Evolutionary conservation across 2,329 filamentous ascomycete genomes (phyloP), one percentile per base, ranked within the genome.

Genomic region (Cryphonectria japonica): DNA sequence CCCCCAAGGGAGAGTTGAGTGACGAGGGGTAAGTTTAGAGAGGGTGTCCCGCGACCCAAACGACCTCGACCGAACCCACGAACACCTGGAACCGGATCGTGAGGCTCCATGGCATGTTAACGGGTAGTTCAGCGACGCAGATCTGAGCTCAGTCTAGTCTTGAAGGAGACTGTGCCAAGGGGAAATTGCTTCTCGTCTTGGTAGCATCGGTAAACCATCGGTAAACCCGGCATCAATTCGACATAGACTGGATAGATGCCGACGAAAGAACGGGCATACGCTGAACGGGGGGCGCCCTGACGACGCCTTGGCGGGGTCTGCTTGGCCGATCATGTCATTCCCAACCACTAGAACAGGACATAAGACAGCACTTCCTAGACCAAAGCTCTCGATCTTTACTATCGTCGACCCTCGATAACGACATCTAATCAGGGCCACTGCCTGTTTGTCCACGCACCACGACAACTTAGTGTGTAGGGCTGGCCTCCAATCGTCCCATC

Each of bases 231-330:
- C 29, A 59, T 32, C 29, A 32, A 13, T 32, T 6, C 6, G 46
- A 1, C n/a, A 9, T n/a, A 19, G 54, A 19, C 26, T 59, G 46
- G 11, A 32, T 32, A 59, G 54, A 7, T 59, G 54, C 54, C 32
- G 54, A 61, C 59, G 32, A n/a, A 39, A 32, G 29, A 2, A 61
- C 29, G 16, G 29, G 29, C 57, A 32, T 1, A 7, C 9, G 5
- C 32, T 19, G 29, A 5, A 46, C 19, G 14, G 34, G 29, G 57
- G 32, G 32, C 32, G 57, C 19, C 9, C 57, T 34, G 29, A 61
- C 59, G 59, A 37, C 32, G 32, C 59, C 59, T 37, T 16, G 57
- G 57, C 57, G 57, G 43, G 57, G 57, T 39, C 59, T 39, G 54
- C 29, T 32, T 59, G 54, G 54, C 54, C 19, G 54, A 59, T 59